Base-by-base conservation (phyloP, 78 protist species). In the Chrysochromulina parva region DNA sequence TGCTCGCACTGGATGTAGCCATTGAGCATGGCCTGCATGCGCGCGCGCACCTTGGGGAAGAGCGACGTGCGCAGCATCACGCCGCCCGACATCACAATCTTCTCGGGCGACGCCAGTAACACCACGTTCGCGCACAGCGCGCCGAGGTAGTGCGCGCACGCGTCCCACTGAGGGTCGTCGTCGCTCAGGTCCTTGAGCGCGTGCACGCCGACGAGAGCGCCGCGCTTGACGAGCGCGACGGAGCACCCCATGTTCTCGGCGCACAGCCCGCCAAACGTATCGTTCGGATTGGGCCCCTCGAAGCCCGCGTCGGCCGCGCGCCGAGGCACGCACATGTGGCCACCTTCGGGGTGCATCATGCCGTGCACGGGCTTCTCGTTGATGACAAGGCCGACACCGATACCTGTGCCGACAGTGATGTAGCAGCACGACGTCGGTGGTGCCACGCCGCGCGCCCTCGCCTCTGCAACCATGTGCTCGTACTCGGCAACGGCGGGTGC, bases 341-440 rank as follows among this genome's bases (percentile, higher is more conserved):
- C 98, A 13, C 94, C 97, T 80, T 97, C 98, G 22, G 97, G 95
- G 57, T 95, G 96, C 50, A 96, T 85, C 50, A 95, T 96, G 28
- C 95, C 96, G 78, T 96, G 97, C 9, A 95, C 90, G 0, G 95
- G 60, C 4, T 11, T 5, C 26, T 87, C 93, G 54, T 91, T 78
- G n/a, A 94, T 67, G 24, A 91, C 95, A 0, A 95, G 78, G 26
- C 98, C 98, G 52, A 95, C 96, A 52, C 98, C 98, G n/a, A 97
- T 90, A 60, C 98, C 98, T 1, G 98, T 97, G 19, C 98, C 98
- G 6, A 96, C 97, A 0, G 98, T 97, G 52, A 97, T 88, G 88
- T 97, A 97, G 0, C 93, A 94, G 74, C 89, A 84, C 22, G 95
- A 89, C 38, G 90, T 67, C 28, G 91, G 54, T 47, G 62, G 3